Evolutionary conservation across 805 yeast species (phyloP).

Genomic region (Candida sphagnicola): DNA sequence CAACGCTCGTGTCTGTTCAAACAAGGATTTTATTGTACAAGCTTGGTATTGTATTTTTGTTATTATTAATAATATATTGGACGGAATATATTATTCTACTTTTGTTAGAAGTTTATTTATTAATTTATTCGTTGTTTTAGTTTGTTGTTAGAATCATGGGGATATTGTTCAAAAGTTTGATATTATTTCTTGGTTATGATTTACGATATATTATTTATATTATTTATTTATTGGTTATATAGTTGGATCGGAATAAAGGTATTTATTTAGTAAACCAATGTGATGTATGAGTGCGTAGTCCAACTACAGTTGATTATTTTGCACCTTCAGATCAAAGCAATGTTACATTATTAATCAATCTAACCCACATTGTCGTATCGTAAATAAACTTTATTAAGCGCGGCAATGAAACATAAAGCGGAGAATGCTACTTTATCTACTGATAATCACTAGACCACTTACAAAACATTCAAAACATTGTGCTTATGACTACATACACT

Average conservation of each 20-base stretch:
- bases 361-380: too few species aligned
- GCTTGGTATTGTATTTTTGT: background rate
- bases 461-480: too few species aligned
- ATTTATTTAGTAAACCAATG: background rate
- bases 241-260: slow-evolving; percentile 2
- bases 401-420: too few species aligned
- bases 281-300: background rate
- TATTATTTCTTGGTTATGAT: background rate
- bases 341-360: too few species aligned
- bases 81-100: background rate
- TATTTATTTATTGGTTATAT: slow-evolving; percentile 1
- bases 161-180: too few species aligned
- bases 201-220: background rate
- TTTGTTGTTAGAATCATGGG: too few species aligned
- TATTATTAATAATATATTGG: background rate
- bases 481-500: too few species aligned
- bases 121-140: background rate
- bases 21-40: background rate
- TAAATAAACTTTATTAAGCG: too few species aligned
- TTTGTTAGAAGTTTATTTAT: background rate
- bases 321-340: too few species aligned
- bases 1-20: background rate
- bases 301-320: too few species aligned
- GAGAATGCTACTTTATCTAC: too few species aligned
- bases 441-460: too few species aligned